These are phyloP conservation scores for Graphium sp. DNA, from an alignment of 2,329 filamentous ascomycete species.

Conservation along the genomic window DNA sequence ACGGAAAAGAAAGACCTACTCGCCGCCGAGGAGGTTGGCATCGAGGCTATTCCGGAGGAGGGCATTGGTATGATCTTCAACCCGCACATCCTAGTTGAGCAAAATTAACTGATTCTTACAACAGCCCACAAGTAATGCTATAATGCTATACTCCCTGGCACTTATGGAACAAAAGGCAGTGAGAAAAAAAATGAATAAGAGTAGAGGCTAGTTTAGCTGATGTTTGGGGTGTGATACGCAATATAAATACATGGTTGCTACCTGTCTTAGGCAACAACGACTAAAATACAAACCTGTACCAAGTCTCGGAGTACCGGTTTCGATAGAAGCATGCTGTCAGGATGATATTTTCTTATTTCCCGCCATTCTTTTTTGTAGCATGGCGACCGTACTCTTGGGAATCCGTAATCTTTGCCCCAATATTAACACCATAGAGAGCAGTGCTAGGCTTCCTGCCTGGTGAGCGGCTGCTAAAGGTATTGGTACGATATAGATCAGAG, in stretches of 20 bases:
- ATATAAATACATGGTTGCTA: no score
- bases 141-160: no score
- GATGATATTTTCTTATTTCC: no score
- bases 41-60: constrained; percentile 42
- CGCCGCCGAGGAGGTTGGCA: constrained; percentile 44
- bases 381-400: constrained; percentile 44
- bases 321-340: no score
- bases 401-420: constrained; percentile 65
- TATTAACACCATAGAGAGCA: constrained; percentile 69
- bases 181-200: no score
- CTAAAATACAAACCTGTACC: no score
- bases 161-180: no score
- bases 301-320: no score
- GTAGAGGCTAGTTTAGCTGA: no score
- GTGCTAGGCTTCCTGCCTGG: constrained; percentile 74
- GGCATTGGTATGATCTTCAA: constrained; percentile 29
- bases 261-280: no score
- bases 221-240: no score
- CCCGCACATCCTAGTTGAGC: neutral
- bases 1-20: constrained; percentile 27
- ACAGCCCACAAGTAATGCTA: neutral
- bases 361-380: constrained; percentile 40
- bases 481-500: constrained; percentile 86
- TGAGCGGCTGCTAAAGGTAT: constrained; percentile 76
- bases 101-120: no score